Conservation (phyloP, 169 alveolate genomes). For the Plasmodium inui region DNA sequence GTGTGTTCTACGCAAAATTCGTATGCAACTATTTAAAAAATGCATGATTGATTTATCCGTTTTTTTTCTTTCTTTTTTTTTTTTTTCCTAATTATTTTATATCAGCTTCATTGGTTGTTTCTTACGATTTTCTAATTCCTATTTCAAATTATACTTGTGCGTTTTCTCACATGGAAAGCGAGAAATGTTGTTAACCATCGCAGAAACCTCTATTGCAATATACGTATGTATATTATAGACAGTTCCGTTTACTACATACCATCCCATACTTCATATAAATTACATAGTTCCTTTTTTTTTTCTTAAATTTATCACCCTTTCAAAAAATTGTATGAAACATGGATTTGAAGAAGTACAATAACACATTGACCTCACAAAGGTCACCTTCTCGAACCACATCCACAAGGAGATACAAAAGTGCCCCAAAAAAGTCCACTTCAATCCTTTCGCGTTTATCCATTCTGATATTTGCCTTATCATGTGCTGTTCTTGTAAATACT, state of each 20-base stretch:
- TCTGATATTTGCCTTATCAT: slow-evolving; percentile 3
- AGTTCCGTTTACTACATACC: not conserved
- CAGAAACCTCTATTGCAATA: not conserved
- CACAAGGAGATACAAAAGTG: not conserved
- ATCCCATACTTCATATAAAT: not conserved
- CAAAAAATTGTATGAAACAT: not conserved
- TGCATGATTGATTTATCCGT: not conserved
- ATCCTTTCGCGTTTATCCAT: slow-evolving; percentile 8
- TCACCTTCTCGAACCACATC: not conserved
- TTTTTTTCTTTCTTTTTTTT: not conserved
- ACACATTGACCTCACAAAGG: not conserved
- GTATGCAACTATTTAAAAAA: not conserved
- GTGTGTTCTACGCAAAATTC: not conserved
- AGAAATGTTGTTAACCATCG: not conserved
- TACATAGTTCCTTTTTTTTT: not conserved
- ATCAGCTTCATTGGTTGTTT: not conserved
- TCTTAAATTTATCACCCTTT: not conserved
- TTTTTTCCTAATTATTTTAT: not conserved
- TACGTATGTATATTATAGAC: not conserved
- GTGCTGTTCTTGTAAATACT: slow-evolving; percentile 2
- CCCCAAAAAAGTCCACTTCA: not conserved
- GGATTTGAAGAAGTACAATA: slow-evolving; percentile 7
- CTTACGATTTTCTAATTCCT: not conserved
- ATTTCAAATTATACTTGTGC: not conserved
- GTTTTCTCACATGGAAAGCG: not conserved